Conservation (phyloP, 1,284 basidiomycete species). For the Trametes pubescens region DNA sequence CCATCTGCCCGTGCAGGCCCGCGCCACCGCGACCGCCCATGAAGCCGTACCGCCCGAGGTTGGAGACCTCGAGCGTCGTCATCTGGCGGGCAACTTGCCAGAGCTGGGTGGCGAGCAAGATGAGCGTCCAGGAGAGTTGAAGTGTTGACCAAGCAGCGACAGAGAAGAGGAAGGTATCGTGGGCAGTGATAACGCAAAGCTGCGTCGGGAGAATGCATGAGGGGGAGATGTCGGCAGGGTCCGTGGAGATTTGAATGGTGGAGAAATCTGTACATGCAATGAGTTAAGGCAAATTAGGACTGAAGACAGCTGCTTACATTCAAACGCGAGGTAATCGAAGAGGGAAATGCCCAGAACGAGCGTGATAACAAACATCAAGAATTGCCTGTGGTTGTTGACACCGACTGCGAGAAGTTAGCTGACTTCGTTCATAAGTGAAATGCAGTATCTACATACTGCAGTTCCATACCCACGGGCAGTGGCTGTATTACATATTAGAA, state of each 20-base stretch:
- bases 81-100: conserved; percentile 96
- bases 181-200: conserved; percentile 74
- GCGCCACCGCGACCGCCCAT: conserved; percentile 94
- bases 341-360: conserved; percentile 83
- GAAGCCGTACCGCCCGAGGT: conserved; percentile 94
- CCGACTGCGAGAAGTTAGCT: conserved; percentile 67
- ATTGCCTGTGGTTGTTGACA: conserved; percentile 94
- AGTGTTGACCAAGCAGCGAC: conserved; percentile 87
- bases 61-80: conserved; percentile 96
- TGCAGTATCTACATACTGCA: conserved; percentile 68
- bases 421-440: conserved; percentile 8
- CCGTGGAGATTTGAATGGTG: conserved; percentile 46
- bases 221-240: conserved; percentile 56
- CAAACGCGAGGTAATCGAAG: conserved; percentile 86
- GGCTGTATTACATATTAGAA: conserved; percentile 54
- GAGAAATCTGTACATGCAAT: conserved; percentile 55
- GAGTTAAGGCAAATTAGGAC: not conserved
- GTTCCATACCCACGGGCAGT: conserved; percentile 99
- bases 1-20: conserved; percentile 72
- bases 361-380: conserved; percentile 87
- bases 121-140: conserved; percentile 92
- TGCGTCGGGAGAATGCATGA: conserved; percentile 74
- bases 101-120: conserved; percentile 86
- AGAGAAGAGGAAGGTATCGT: conserved; percentile 87
- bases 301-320: conserved; percentile 62